These are phyloP conservation scores for Klebsormidium nitens DNA, from an alignment of 139 green algal species.

Conservation along the genomic window DNA sequence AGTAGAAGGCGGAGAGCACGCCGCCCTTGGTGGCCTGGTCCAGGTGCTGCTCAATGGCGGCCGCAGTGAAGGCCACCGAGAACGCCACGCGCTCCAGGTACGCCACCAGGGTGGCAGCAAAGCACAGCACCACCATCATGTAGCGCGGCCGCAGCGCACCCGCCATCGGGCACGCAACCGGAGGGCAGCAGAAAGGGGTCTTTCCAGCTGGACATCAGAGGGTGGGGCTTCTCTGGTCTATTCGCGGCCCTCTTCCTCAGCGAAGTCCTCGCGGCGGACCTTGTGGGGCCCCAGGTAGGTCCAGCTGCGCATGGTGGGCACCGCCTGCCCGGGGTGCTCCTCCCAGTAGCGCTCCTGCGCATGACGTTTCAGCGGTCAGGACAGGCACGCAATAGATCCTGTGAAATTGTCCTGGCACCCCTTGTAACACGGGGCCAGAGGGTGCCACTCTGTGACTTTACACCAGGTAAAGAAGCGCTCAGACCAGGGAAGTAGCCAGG, in stretches of 20 bases:
- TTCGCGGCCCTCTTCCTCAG: too few species aligned
- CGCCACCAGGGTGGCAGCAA: slow-evolving; percentile 75
- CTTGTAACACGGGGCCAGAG: too few species aligned
- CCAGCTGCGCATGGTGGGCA: slow-evolving; percentile 1
- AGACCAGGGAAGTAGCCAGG: too few species aligned
- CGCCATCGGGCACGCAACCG: too few species aligned
- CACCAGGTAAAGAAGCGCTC: too few species aligned
- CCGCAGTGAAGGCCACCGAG: slow-evolving; percentile 86
- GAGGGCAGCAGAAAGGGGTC: too few species aligned
- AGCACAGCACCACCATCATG: slow-evolving; percentile 44
- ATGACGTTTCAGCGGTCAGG: too few species aligned
- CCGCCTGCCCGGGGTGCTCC: slow-evolving; percentile 20
- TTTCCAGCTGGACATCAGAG: too few species aligned
- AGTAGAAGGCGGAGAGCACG: slow-evolving; percentile 95
- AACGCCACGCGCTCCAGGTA: slow-evolving; percentile 96
- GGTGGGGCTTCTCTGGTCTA: too few species aligned
- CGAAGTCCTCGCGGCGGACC: slow-evolving; percentile 20
- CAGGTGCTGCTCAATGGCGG: slow-evolving; percentile 46
- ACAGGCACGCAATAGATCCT: too few species aligned
- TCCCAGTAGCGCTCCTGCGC: slow-evolving; percentile 32
- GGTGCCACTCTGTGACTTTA: too few species aligned
- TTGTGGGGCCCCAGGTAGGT: slow-evolving; percentile 8
- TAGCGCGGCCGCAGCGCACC: slow-evolving; percentile 39
- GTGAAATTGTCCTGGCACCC: too few species aligned
- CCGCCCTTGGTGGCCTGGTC: slow-evolving; percentile 67